Evolutionary conservation across 345 rosid genomes (phyloP), one percentile per base, ranked within the genome.

Genomic region (Odontarrhena argentea): DNA sequence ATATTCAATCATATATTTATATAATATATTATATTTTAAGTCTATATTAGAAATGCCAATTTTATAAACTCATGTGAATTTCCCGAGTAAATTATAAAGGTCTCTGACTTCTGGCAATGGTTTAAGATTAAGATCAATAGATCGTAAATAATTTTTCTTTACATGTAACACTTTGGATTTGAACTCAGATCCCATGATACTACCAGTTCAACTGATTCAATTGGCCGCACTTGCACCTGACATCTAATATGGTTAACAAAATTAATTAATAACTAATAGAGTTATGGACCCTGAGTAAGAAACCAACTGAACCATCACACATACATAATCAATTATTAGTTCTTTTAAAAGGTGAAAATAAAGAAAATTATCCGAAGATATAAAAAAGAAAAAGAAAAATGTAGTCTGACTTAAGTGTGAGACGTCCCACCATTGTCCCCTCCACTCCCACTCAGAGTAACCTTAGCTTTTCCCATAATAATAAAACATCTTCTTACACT

Each of bases 401-500:
- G 47, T 74, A 60, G 65, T 68, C 64, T 68, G 74, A 68, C 69
- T 55, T 68, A 61, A 73, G 73, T 75, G 81, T 81, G 83, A 84
- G 80, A 74, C 79, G 73, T 78, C 77, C 81, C 86, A 77, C 79
- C 87, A 76, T 55, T 70, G 81, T 77, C 84, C 78, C 82, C 77
- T 65, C 80, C 75, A 68, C 74, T 68, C 60, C 45, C 80, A 65
- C 78, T 70, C 78, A 38, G 64, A 63, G 70, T 75, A 79, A 71
- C 49, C 87, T 77, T 78, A 69, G 77, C 84, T 80, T 86, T 84
- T 81, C 76, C 82, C 82, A 81, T 80, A 78, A 81, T 71, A 74
- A 44, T 73, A 66, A 73, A 77, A 78, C 85, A 73, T 77, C 76
- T 66, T 61, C 73, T 68, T 51, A 58, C 68, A 74, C 63, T 51